Conservation (phyloP, 106 monocot species). For the Phalaenopsis equestris region DNA sequence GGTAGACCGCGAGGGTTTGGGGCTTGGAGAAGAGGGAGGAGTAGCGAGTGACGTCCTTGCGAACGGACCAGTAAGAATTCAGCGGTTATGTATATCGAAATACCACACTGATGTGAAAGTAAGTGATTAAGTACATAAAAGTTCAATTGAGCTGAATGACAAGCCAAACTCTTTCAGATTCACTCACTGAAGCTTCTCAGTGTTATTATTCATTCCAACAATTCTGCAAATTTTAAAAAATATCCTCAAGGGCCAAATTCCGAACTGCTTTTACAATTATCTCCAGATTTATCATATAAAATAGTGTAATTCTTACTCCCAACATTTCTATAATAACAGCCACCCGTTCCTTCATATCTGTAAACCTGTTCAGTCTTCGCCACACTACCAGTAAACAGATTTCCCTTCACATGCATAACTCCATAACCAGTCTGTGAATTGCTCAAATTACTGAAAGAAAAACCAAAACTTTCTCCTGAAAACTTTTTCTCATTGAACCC, state of each 20-base stretch:
- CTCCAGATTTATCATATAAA: slow-evolving; percentile 45
- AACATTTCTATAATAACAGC: slow-evolving; percentile 91
- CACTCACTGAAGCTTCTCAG: no score
- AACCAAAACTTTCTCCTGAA: slow-evolving; percentile 41
- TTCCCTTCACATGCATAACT: slow-evolving; percentile 49
- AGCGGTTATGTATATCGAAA: no score
- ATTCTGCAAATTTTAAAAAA: no score
- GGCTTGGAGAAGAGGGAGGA: slow-evolving; percentile 25
- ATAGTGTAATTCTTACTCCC: slow-evolving; percentile 77
- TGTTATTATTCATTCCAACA: no score
- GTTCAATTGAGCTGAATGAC: no score
- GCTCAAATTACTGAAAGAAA: slow-evolving; percentile 26
- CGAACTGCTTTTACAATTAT: slow-evolving; percentile 19
- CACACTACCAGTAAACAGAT: slow-evolving; percentile 40
- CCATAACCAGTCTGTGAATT: slow-evolving; percentile 59
- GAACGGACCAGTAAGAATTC: slow-evolving; percentile 25
- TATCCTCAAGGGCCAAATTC: background rate
- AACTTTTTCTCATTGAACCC: slow-evolving; percentile 60
- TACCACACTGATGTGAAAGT: no score
- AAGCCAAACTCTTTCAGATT: no score
- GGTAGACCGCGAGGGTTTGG: slow-evolving; percentile 42
- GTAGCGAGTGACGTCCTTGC: slow-evolving; percentile 52
- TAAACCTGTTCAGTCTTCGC: slow-evolving; percentile 59
- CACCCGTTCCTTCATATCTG: slow-evolving; percentile 64
- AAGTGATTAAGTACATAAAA: no score